Evolutionary conservation across 2,329 filamentous ascomycete genomes (phyloP).

Genomic region (Drechslera avenae): DNA sequence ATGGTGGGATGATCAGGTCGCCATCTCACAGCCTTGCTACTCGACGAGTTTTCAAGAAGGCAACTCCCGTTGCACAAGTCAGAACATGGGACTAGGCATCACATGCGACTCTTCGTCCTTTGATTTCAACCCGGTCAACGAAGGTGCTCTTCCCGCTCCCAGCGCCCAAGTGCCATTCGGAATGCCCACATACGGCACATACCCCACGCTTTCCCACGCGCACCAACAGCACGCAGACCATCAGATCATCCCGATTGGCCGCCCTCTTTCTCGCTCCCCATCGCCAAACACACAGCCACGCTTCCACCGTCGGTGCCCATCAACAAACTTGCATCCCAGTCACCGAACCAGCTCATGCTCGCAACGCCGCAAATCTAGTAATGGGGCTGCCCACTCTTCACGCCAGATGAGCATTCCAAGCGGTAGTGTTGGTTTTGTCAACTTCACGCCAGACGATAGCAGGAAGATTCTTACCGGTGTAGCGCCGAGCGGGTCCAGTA

Average conservation of each 20-base stretch:
- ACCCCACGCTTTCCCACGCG: slow-evolving; percentile 19
- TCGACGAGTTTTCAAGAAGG: slow-evolving; percentile 25
- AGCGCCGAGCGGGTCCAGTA: slow-evolving; percentile 85
- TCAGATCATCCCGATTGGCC: slow-evolving; percentile 23
- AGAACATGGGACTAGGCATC: slow-evolving; percentile 35
- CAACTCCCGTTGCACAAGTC: slow-evolving; percentile 25
- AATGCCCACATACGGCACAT: slow-evolving; percentile 12
- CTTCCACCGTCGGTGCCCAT: slow-evolving; percentile 33
- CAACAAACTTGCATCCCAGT: slow-evolving; percentile 10
- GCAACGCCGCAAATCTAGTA: slow-evolving; percentile 29
- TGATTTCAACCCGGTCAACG: slow-evolving; percentile 15
- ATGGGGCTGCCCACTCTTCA: slow-evolving; percentile 26
- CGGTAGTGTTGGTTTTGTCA: slow-evolving; percentile 74
- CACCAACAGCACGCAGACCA: slow-evolving; percentile 9
- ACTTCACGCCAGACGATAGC: slow-evolving; percentile 84
- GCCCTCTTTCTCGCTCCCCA: slow-evolving; percentile 30
- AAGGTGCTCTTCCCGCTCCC: neutral
- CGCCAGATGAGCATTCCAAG: slow-evolving; percentile 50
- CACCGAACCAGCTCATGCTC: slow-evolving; percentile 15
- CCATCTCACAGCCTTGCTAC: slow-evolving; percentile 18
- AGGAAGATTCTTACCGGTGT: slow-evolving; percentile 83
- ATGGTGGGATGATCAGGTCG: slow-evolving; percentile 37
- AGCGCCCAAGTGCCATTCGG: slow-evolving; percentile 27
- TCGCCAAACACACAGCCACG: slow-evolving; percentile 32
- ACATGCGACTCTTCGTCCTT: slow-evolving; percentile 36